Conservation (phyloP, 495 filamentous ascomycete genomes). For the Cetradonia linearis region DNA sequence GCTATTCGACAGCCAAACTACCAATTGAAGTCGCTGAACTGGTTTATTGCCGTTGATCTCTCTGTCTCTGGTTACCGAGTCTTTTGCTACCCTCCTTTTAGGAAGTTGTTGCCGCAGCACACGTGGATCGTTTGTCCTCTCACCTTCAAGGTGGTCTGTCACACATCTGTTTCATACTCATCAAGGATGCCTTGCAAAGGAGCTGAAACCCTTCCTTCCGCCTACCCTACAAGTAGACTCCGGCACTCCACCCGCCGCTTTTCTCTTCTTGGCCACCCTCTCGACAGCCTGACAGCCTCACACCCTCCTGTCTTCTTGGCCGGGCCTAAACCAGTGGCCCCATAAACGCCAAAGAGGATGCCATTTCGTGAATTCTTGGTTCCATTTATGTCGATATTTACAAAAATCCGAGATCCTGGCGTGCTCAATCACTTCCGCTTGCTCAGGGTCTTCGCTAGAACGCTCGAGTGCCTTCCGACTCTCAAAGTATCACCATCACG, state of each 20-base stretch:
- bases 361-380: background rate
- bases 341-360: background rate
- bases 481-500: background rate
- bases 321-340: background rate
- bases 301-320: slow-evolving; percentile 1
- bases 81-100: background rate
- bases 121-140: background rate
- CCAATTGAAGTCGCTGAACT: background rate
- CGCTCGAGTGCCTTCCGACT: background rate
- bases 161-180: background rate
- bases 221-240: background rate
- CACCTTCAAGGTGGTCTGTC: background rate
- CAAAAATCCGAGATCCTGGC: background rate
- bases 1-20: background rate
- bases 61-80: background rate
- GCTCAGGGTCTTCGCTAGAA: background rate
- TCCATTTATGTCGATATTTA: background rate
- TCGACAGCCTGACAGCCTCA: too few relatives aligned
- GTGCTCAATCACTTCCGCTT: background rate
- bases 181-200: background rate
- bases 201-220: slow-evolving; percentile 1
- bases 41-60: background rate
- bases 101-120: slow-evolving; percentile 6
- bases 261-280: background rate
- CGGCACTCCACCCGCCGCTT: slow-evolving; percentile 1